Base-by-base conservation (phyloP, 75 land plant species). In the Gnetum montanum region DNA sequence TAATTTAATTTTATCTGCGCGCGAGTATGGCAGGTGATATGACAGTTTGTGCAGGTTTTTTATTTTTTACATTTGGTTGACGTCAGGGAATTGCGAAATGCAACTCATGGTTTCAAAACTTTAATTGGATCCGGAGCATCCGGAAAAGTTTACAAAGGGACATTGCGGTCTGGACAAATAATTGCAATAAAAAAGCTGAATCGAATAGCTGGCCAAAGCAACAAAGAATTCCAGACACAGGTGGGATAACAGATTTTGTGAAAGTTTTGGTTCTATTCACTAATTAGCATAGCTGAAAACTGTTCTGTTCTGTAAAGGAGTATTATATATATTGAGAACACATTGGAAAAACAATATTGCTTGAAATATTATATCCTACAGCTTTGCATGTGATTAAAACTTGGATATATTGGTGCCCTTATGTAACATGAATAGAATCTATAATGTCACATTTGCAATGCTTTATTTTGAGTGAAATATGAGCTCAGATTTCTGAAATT, bases 81-180 rank as follows among this genome's bases (percentile, higher is more conserved):
- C 27, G 28, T 18, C 58, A 68, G 70, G 66, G 67, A 68, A 8
- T n/a, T 68, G n/a, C 68, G 61, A 41, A 61, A 43, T 52, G 70
- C 70, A 7, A 61, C 70, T 31, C 43, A 38, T 15, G 44, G 63
- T 30, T 68, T 68, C 45, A 61, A 44, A 27, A 53, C 48, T 15
- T 29, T 68, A 22, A 18, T 68, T 10, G 70, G 70, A 15, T 13
- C 36, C 18, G 70, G 70, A 4, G 64, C 58, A 25, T 68, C 45
- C 44, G 70, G 70, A 11, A 30, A 57, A 4, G 70, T 68, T 68
- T 68, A 30, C 36, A 68, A 61, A 34, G 70, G 65, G 22, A 30
- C 43, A 18, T 26, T 61, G 8, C 58, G 57, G n/a, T 41, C 54
- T 31, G 46, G 30, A 1, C n/a, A 51, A 37, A 63, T 43, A 34